Conservation (phyloP, 345 rosid genomes). For the Sisymbrium irio region DNA sequence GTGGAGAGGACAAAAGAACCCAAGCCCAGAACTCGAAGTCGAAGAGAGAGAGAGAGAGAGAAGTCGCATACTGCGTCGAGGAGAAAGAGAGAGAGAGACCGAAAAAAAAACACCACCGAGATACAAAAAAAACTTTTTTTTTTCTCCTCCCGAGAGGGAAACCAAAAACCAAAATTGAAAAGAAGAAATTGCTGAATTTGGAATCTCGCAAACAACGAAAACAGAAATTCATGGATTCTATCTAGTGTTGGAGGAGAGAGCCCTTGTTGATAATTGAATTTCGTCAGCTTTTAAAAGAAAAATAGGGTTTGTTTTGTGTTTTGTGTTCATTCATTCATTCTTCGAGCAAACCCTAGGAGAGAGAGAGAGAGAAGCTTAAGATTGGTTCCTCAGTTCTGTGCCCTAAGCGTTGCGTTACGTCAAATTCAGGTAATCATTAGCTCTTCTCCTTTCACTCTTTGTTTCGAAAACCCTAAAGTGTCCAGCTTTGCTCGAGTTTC, state of each 20-base stretch:
- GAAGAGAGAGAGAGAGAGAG: constrained; percentile 31
- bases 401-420: constrained; percentile 40
- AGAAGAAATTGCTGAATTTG: constrained; percentile 28
- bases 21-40: constrained; percentile 24
- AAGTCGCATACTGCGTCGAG: constrained; percentile 39
- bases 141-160: constrained; percentile 36
- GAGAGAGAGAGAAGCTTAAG: constrained; percentile 43
- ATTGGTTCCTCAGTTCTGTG: constrained; percentile 27
- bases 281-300: constrained; percentile 10
- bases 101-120: constrained; percentile 20
- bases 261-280: background rate
- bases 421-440: constrained; percentile 48
- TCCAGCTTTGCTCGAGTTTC: constrained; percentile 32
- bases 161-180: constrained; percentile 41
- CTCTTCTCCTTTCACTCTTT: constrained; percentile 26
- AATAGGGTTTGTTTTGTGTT: constrained; percentile 10
- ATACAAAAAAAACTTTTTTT: background rate
- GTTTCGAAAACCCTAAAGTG: constrained; percentile 45
- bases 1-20: background rate
- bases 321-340: constrained; percentile 4
- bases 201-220: constrained; percentile 9
- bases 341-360: constrained; percentile 56
- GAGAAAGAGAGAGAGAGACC: constrained; percentile 33
- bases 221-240: constrained; percentile 27
- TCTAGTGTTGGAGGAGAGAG: constrained; percentile 16